Evolutionary conservation across 2,329 filamentous ascomycete species (phyloP).

Genomic region (Hypoxylon sp.): DNA sequence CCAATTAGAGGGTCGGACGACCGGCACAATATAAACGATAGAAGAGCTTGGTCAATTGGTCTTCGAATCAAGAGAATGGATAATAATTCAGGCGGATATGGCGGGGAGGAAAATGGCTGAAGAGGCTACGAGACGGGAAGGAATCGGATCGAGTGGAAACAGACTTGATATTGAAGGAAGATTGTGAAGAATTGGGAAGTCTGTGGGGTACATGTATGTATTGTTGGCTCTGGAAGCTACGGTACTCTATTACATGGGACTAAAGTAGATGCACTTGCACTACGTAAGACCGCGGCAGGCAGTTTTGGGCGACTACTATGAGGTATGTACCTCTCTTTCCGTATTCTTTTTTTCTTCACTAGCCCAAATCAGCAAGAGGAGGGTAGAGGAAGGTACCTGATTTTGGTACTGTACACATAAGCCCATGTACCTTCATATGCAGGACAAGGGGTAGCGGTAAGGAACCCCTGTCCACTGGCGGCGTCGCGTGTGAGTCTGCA

Average conservation of each 20-base stretch:
- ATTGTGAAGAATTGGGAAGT: conserved; percentile 35
- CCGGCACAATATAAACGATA: conserved; percentile 34
- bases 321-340: not conserved
- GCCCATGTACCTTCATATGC: conserved; percentile 6
- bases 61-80: conserved; percentile 29
- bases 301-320: too few species aligned
- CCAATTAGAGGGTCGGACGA: conserved; percentile 25
- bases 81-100: conserved; percentile 40
- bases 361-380: not conserved
- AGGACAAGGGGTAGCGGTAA: conserved; percentile 32
- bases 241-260: conserved; percentile 5
- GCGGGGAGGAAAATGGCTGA: conserved; percentile 32
- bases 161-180: conserved; percentile 38
- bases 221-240: conserved; percentile 21
- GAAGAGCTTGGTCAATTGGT: conserved; percentile 33
- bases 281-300: too few species aligned
- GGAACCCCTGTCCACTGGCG: conserved; percentile 22
- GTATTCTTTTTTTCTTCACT: not conserved
- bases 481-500: conserved; percentile 36
- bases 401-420: conserved; percentile 6
- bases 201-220: conserved; percentile 33
- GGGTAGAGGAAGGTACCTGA: conserved; percentile 7
- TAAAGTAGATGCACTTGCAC: not conserved
- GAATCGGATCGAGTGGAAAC: conserved; percentile 43
- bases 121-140: conserved; percentile 36